phyloP scores from a whole-genome alignment of 176 grass and related monocot species.

The Carex kokanica region DNA sequence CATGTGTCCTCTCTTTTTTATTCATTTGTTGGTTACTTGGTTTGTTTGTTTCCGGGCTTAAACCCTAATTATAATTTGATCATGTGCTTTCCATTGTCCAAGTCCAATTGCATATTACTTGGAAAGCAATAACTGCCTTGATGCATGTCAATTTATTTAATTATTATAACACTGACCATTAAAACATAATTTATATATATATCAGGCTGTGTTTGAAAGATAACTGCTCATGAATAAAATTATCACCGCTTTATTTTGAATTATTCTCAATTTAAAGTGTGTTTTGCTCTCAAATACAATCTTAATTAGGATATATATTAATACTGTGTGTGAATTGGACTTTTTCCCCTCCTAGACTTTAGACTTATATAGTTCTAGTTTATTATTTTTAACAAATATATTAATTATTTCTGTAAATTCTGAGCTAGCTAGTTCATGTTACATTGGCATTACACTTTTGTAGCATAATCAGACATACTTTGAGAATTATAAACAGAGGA shows the following conservation, averaged over 20 bases:
- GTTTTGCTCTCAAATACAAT: neutral
- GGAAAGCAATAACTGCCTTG: neutral
- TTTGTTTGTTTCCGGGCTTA: neutral
- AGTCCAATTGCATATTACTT: constrained; percentile 1
- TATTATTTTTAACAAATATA: too few relatives aligned
- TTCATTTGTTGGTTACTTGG: neutral
- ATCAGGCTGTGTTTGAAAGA: neutral
- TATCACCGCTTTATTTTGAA: neutral
- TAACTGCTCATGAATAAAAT: neutral
- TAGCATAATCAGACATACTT: too few relatives aligned
- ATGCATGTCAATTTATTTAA: neutral
- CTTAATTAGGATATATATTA: neutral
- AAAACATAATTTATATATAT: neutral
- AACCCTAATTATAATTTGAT: neutral
- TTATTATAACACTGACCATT: neutral
- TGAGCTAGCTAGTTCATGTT: too few relatives aligned
- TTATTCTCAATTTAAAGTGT: neutral
- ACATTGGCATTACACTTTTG: too few relatives aligned
- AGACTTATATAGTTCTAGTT: too few relatives aligned
- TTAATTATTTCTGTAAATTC: too few relatives aligned
- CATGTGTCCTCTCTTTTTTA: constrained; percentile 9
- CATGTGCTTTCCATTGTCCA: constrained; percentile 2
- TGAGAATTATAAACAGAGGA: too few relatives aligned
- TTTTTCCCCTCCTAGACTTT: neutral
- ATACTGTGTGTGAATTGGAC: neutral